Evolutionary conservation across 441 rosid genomes (phyloP).

Genomic region (Daphne laureola): DNA sequence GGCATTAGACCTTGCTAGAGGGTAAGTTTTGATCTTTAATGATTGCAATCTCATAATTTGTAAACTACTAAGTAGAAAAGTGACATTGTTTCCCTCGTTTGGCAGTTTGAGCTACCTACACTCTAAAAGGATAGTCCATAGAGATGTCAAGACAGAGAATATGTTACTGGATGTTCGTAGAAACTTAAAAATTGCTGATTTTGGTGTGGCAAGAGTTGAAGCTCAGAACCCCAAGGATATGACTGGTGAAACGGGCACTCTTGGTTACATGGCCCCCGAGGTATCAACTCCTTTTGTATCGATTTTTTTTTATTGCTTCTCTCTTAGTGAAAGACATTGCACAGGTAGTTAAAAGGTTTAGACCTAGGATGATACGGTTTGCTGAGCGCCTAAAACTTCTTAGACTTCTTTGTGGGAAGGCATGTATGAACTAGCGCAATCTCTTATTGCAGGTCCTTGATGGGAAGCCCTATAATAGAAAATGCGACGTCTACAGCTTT

Average conservation of each 20-base stretch:
- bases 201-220: conserved; percentile 68
- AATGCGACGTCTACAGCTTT: conserved; percentile 67
- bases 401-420: neutral
- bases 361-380: neutral
- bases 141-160: conserved; percentile 71
- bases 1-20: conserved; percentile 67
- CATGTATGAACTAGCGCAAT: conserved; percentile 11
- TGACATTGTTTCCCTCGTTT: neutral
- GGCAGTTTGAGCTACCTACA: conserved; percentile 58
- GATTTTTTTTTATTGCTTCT: too few species aligned
- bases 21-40: conserved; percentile 23
- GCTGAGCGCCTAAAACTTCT: conserved; percentile 1
- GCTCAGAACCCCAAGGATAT: conserved; percentile 69
- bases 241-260: conserved; percentile 78
- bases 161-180: conserved; percentile 50
- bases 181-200: conserved; percentile 58
- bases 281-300: conserved; percentile 21
- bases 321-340: neutral
- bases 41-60: neutral
- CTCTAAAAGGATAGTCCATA: conserved; percentile 56
- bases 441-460: conserved; percentile 43
- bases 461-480: conserved; percentile 64
- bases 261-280: conserved; percentile 82
- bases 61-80: neutral
- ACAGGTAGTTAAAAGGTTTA: too few species aligned